Evolutionary conservation across 768 basidiomycete genomes (phyloP).

Genomic region (Tricholoma sp.): DNA sequence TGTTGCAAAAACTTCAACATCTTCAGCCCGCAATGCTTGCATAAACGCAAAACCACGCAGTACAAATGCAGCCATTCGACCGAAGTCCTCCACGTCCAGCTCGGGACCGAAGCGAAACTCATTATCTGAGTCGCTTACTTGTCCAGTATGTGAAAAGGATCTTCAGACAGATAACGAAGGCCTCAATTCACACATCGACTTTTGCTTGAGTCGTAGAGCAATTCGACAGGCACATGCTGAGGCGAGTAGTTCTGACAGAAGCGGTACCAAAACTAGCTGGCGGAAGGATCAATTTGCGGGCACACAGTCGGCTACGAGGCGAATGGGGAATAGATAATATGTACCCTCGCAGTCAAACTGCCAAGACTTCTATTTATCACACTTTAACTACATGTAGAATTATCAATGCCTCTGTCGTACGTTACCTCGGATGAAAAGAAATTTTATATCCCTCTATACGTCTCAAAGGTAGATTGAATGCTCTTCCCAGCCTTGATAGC

Average conservation of each 20-base stretch:
- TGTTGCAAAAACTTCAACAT: not conserved
- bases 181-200: constrained; percentile 86
- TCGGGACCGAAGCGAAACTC: not conserved
- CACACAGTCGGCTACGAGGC: not conserved
- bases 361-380: not conserved
- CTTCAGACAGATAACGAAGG: constrained; percentile 69
- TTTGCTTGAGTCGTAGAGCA: constrained; percentile 74
- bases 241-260: constrained; percentile 17
- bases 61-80: not conserved
- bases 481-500: constrained; percentile 76
- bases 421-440: not conserved
- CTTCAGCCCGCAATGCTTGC: not conserved
- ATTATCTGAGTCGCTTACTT: constrained; percentile 35
- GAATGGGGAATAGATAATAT: constrained; percentile 20
- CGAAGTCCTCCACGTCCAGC: not conserved
- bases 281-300: not conserved
- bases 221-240: constrained; percentile 66
- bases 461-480: constrained; percentile 72
- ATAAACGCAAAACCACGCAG: constrained; percentile 6
- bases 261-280: not conserved
- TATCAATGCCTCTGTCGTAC: not conserved
- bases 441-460: constrained; percentile 48
- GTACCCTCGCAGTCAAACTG: not conserved
- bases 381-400: not conserved
- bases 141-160: constrained; percentile 67